These are phyloP conservation scores for Xylariales sp. DNA, from an alignment of 2,329 filamentous ascomycete genomes.

Conservation along the genomic window DNA sequence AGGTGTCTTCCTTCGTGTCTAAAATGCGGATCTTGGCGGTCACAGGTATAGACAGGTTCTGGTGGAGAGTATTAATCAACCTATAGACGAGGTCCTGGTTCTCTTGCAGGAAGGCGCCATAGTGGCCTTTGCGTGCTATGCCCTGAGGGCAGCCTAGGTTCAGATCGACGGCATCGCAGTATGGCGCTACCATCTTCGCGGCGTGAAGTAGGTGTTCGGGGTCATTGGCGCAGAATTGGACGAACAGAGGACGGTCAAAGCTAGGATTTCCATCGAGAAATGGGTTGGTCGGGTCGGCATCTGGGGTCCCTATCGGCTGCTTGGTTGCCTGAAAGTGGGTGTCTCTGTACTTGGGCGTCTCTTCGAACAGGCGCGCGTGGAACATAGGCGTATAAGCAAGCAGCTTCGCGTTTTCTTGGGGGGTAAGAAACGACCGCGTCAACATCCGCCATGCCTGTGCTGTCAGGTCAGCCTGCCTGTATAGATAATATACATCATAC, in stretches of 20 bases:
- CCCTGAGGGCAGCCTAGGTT: constrained; percentile 97
- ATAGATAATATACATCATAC: neutral
- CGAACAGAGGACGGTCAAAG: constrained; percentile 89
- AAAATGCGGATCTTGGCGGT: constrained; percentile 95
- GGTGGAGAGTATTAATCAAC: constrained; percentile 87
- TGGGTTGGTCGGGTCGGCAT: constrained; percentile 41
- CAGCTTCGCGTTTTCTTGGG: constrained; percentile 71
- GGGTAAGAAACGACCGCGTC: constrained; percentile 87
- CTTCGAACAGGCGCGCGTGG: constrained; percentile 87
- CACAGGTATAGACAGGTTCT: constrained; percentile 81
- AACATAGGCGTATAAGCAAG: constrained; percentile 97
- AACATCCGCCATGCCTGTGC: constrained; percentile 93
- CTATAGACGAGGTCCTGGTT: constrained; percentile 84
- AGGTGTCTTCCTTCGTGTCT: constrained; percentile 85
- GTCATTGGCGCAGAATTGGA: constrained; percentile 96
- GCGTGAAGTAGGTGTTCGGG: constrained; percentile 82
- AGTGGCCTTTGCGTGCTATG: constrained; percentile 89
- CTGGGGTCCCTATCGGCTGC: constrained; percentile 41
- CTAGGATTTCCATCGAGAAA: constrained; percentile 89
- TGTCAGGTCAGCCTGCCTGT: neutral
- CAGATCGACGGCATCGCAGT: constrained; percentile 94
- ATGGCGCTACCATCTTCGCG: constrained; percentile 80
- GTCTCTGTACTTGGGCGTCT: constrained; percentile 79
- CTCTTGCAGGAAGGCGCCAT: constrained; percentile 95
- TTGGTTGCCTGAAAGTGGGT: constrained; percentile 80